Conservation (phyloP, 1,284 basidiomycete species). For the Schizopora paradoxa region DNA sequence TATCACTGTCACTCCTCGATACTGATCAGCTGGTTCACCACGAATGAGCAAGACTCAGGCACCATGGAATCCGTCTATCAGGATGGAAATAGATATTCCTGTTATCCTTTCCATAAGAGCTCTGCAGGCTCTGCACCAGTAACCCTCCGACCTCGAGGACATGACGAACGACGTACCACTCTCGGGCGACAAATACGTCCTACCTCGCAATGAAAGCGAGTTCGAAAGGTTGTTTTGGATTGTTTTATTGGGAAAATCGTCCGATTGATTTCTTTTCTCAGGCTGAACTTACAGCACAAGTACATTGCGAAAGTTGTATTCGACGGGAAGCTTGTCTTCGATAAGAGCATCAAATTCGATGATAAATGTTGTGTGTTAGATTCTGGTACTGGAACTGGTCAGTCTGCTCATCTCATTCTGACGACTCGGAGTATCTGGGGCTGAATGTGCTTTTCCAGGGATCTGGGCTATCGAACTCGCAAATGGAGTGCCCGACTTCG, state of each 20-base stretch:
- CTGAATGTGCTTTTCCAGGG: neutral
- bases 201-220: neutral
- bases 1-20: too few species aligned
- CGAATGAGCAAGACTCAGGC: too few species aligned
- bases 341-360: neutral
- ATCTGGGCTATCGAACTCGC: conserved; percentile 5
- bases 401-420: neutral
- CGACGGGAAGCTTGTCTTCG: conserved; percentile 8
- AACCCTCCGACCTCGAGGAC: too few species aligned
- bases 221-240: conserved; percentile 2
- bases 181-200: conserved; percentile 4
- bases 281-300: conserved; percentile 10
- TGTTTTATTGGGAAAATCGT: too few species aligned
- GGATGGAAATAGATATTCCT: too few species aligned
- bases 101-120: too few species aligned
- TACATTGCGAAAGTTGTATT: conserved; percentile 5
- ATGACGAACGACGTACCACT: too few species aligned
- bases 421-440: neutral
- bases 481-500: neutral
- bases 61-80: too few species aligned
- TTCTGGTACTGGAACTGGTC: conserved; percentile 12
- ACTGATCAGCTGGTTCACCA: too few species aligned
- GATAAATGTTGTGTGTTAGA: conserved; percentile 7
- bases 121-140: too few species aligned
- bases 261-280: neutral